Percentiles rank a stretch among this genome's conserved stretches.
These are phyloP conservation scores for Cladosporium sp. DNA, from an alignment of 2,329 filamentous ascomycete genomes.

Conservation along the genomic window DNA sequence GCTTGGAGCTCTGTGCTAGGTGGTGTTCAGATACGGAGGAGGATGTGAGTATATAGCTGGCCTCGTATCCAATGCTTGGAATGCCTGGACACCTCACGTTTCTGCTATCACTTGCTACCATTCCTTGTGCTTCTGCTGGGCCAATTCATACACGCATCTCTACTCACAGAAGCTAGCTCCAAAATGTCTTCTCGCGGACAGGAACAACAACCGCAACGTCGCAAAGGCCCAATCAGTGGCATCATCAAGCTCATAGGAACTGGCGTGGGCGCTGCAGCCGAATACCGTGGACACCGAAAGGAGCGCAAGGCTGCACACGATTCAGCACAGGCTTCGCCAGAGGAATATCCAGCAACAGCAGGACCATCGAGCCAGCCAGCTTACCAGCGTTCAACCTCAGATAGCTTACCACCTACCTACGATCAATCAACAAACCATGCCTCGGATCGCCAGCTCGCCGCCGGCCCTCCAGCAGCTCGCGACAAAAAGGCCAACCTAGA, in stretches of 20 bases:
- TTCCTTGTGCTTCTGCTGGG: not conserved
- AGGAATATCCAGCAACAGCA: conserved; percentile 3
- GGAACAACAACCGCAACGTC: conserved; percentile 3
- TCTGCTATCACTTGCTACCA: not conserved
- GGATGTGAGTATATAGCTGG: not conserved
- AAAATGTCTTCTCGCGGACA: conserved; percentile 2
- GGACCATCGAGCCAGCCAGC: conserved; percentile 8
- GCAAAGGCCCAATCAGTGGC: conserved; percentile 15
- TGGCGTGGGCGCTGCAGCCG: conserved; percentile 33
- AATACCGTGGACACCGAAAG: conserved; percentile 35
- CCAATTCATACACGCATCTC: not conserved
- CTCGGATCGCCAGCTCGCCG: conserved; percentile 21
- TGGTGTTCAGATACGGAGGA: not conserved
- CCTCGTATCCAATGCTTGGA: conserved; percentile 3
- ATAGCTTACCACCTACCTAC: conserved; percentile 23
- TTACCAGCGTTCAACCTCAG: not conserved
- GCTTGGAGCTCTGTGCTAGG: not conserved
- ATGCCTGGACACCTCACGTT: not conserved
- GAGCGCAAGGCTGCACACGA: conserved; percentile 27
- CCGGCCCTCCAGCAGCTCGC: conserved; percentile 21
- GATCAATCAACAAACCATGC: conserved; percentile 16
- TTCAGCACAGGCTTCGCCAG: conserved; percentile 13
- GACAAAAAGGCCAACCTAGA: conserved; percentile 15
- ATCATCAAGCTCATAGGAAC: conserved; percentile 28
- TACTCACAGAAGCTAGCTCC: not conserved